Evolutionary conservation across 352 stramenopile species (phyloP).

Genomic region (Peronospora belbahrii): DNA sequence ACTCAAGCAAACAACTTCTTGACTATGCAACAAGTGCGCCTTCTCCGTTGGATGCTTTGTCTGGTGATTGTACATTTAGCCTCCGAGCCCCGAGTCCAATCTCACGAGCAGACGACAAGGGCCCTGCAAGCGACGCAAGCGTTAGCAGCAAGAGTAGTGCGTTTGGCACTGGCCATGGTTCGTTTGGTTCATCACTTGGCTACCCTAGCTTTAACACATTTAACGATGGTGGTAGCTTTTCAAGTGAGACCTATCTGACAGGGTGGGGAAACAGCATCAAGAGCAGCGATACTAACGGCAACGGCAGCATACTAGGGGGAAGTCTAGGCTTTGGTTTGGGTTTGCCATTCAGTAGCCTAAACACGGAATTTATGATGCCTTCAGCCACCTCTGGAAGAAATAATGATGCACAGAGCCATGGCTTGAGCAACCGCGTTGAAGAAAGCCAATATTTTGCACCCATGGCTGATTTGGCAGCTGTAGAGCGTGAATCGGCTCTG

Average conservation of each 20-base stretch:
- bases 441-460: slow-evolving; percentile 28
- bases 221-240: slow-evolving; percentile 36
- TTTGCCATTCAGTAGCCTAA: slow-evolving; percentile 12
- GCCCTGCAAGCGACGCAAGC: slow-evolving; percentile 3
- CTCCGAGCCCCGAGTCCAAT: slow-evolving; percentile 25
- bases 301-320: slow-evolving; percentile 6
- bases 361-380: slow-evolving; percentile 13
- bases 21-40: slow-evolving; percentile 3
- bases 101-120: slow-evolving; percentile 15
- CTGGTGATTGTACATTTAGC: slow-evolving; percentile 21
- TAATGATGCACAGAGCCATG: neutral
- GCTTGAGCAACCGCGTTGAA: slow-evolving; percentile 1
- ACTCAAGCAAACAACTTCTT: slow-evolving; percentile 17
- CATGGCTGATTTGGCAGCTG: slow-evolving; percentile 61
- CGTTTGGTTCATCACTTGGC: slow-evolving; percentile 41
- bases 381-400: slow-evolving; percentile 1
- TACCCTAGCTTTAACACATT: slow-evolving; percentile 67
- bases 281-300: slow-evolving; percentile 8
- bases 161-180: slow-evolving; percentile 28
- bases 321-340: slow-evolving; percentile 12
- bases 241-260: slow-evolving; percentile 29
- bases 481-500: slow-evolving; percentile 55
- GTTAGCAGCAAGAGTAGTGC: slow-evolving; percentile 19
- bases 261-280: slow-evolving; percentile 42
- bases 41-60: slow-evolving; percentile 23